Base-by-base conservation (phyloP, 805 yeast genomes). In the Barnettozyma sp. region DNA sequence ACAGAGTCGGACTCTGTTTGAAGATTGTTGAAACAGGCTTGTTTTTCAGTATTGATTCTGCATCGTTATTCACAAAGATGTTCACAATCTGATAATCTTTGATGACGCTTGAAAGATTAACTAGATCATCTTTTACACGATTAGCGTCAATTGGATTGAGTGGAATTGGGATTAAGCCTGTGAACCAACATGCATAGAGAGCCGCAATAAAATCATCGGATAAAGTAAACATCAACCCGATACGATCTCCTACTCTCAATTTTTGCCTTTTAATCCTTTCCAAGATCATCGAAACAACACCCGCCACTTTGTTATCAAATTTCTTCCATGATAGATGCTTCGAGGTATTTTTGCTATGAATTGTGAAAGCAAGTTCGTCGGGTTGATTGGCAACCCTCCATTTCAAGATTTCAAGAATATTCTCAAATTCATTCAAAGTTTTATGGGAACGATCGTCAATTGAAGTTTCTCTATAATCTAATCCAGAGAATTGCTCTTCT, bases 151-250 rank as follows among this genome's bases (percentile, higher is more conserved):
- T 60, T 0, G 94, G 87, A 8, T 77, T 63, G 54, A 86, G 57
- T 1, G 94, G 92, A 12, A 90, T 68, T 1, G 92, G 85, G 3
- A 83, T 69, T 5, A 86, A 52, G 39, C 96, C 95, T 35, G 87
- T 72, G 38, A 80, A 60, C 55, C 90, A 72, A 54, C 97, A 90
- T 0, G 98, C 97, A 57, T 78, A 76, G 1, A 87, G 66, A 2
- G 94, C 85, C 20, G 85, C 75, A 5, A 81, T 74, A 51, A 75
- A 90, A 42, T 92, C 97, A 39, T 88, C 95, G 1, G 87, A 76
- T 30, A 90, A 71, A 0, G 94, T 81, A 54, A 85, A 87, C 79
- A 87, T 79, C 49, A 92, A 62, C 4, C 87, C 68, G 4, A 86
- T 90, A 43, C 69, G 65, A 35, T 82, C 83, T 1, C 95, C 95